Base-by-base conservation (phyloP, 257 asterid species). In the Fraxinus anomala region DNA sequence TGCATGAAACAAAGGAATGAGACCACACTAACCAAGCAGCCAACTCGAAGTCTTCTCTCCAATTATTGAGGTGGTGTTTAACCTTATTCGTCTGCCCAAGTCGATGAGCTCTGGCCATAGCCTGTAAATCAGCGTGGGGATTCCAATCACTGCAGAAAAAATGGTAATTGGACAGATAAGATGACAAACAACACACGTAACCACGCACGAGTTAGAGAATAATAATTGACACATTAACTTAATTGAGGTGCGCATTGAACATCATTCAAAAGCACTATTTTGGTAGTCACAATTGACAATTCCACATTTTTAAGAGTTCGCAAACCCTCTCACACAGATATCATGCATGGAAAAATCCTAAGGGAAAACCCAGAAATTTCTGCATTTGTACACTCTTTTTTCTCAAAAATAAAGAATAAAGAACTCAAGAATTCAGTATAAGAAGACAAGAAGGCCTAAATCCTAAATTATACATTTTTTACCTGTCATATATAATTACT, bases 51-150 rank as follows among this genome's bases (percentile, higher is more conserved):
- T 77, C 63, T 54, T 63, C 82, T 80, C 76, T 44, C 73, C 74
- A 80, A 80, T 61, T 59, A 19, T 1, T 59, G 67, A 6, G 67
- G 11, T 13, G 10, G 80, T 67, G 24, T 73, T 77, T 54, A 67
- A 94, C 99, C 99, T 91, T 95, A 85, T 93, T 93, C 73, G 99
- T 95, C 85, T 95, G 99, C 76, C 99, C 99, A 79, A 95, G 98
- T 77, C 99, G 96, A 83, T 95, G 99, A 80, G 99, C 99, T 83
- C 99, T 91, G 73, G 99, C 99, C 99, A 95, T 95, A 80, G 99
- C 99, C 88, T 95, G 99, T 80, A 95, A 89, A 84, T 95, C 99
- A 79, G 99, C 99, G 77, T 95, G 99, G 76, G 99, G 99, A 84
- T 95, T 95, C 99, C 99, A 95, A 83, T 95, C 99, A 73, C 99